phyloP scores from a whole-genome alignment of 768 basidiomycete species.

The Russula olivacea region DNA sequence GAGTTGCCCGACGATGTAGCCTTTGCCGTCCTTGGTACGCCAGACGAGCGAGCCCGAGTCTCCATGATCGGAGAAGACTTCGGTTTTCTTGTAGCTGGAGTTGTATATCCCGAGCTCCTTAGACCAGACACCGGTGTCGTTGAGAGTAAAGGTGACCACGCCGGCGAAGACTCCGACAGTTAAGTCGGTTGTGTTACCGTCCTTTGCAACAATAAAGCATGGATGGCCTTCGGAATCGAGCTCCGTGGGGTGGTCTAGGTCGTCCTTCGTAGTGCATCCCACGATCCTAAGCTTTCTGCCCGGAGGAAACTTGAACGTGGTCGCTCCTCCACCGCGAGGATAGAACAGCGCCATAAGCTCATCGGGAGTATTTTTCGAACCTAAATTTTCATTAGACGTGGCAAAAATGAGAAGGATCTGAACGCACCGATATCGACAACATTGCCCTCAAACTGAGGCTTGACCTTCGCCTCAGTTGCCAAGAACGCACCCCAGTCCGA shows the following conservation, averaged over 20 bases:
- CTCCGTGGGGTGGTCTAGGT: not conserved
- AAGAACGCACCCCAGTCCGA: slow-evolving; percentile 4
- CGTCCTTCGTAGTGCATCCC: not conserved
- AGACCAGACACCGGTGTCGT: not conserved
- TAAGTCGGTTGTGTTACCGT: not conserved
- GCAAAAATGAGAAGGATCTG: not conserved
- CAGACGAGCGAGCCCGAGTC: slow-evolving; percentile 4
- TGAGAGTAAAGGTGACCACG: not conserved
- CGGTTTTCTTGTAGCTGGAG: not conserved
- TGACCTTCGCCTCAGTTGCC: slow-evolving; percentile 2
- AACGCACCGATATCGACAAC: slow-evolving; percentile 1
- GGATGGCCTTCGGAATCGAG: not conserved
- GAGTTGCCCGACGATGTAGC: slow-evolving; percentile 1
- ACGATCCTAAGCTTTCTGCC: not conserved
- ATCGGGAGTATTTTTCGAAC: not conserved
- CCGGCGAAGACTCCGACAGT: slow-evolving; percentile 1
- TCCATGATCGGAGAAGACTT: not conserved
- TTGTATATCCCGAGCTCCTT: slow-evolving; percentile 3
- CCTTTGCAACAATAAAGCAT: slow-evolving; percentile 1
- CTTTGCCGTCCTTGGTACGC: not conserved
- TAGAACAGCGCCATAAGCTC: not conserved
- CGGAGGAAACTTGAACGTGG: not conserved
- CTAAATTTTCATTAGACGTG: not conserved
- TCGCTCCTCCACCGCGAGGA: not conserved
- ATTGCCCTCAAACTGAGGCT: not conserved